Base-by-base conservation (phyloP, 257 asterid species). In the Galeopsis tetrahit region DNA sequence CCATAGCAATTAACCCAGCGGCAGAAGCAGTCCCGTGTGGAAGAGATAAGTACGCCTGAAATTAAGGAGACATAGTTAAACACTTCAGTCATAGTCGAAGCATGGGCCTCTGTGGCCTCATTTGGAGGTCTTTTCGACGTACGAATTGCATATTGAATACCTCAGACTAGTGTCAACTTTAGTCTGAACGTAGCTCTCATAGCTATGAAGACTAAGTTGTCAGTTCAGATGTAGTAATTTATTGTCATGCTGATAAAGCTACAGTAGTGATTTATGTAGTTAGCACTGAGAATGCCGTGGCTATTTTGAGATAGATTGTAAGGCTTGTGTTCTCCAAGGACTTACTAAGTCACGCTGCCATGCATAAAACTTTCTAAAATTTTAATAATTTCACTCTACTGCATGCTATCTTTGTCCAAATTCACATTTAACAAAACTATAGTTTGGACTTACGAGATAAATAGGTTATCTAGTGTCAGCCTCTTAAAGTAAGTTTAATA, bases 1-100 rank as follows among this genome's bases (percentile, higher is more conserved):
- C 89, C 99, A 95, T 95, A 40, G 99, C 99, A 78, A 79, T 87
- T 70, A 95, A 80, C 76, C 98, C 99, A 60, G 82, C 88, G 14
- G 92, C 85, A 77, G 98, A 91, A 61, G 99, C 97, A 80, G 93
- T 86, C 75, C 99, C 99, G 78, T 95, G 93, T 15, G 99, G 99
- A 66, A 95, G 98, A 53, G 97, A 87, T 65, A 95, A 86, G 84
- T 95, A 95, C 17, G 99, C 98, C 99, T 95, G 98, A 81, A 78
- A 87, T 63, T 44, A 40, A 57, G 68, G 51, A 71, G 74, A 67
- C 44, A 32, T 51, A 66, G 36, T 57, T 38, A 72, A 71, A 52
- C 57, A 61, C 42, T 38, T 31, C 53, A 31, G 31, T 36, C 57
- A 71, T 62, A 33, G 44, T 33, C 48, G 73, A 63, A 67, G 69